A percentile compares a stretch with the other conserved stretches of the same genome.
Evolutionary conservation across 1,284 basidiomycete genomes (phyloP).

Genomic region (Rhodotorula sp.): DNA sequence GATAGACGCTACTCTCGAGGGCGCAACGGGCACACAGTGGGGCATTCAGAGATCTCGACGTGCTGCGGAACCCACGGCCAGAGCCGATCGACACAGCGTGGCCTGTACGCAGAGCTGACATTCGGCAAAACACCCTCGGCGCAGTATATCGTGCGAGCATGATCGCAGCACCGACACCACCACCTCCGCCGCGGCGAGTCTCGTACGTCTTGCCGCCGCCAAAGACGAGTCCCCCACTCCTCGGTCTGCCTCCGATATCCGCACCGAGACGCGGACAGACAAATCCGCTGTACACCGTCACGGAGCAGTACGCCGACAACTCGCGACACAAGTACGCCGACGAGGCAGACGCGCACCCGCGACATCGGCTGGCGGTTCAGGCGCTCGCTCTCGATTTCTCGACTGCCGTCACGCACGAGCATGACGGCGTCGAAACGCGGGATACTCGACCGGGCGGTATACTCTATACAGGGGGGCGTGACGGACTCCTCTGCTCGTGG

Average conservation of each 20-base stretch:
- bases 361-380: conserved; percentile 82
- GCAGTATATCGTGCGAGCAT: conserved; percentile 8
- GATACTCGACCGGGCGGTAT: conserved; percentile 72
- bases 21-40: too few species aligned
- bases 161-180: conserved; percentile 24
- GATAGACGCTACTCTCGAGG: too few species aligned
- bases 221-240: conserved; percentile 59
- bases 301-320: conserved; percentile 29
- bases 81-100: too few species aligned
- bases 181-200: conserved; percentile 57
- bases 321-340: conserved; percentile 19
- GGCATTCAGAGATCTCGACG: too few species aligned
- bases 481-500: conserved; percentile 89
- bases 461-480: conserved; percentile 86
- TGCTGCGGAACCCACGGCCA: too few species aligned
- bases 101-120: too few species aligned
- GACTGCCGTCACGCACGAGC: conserved; percentile 59
- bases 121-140: too few species aligned
- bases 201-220: conserved; percentile 84
- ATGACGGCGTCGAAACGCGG: conserved; percentile 51
- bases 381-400: conserved; percentile 81
- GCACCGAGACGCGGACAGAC: conserved; percentile 47
- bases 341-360: conserved; percentile 57
- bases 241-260: conserved; percentile 68
- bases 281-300: conserved; percentile 30